phyloP scores from a whole-genome alignment of 106 monocot genomes.

The Dioscorea dumetorum region DNA sequence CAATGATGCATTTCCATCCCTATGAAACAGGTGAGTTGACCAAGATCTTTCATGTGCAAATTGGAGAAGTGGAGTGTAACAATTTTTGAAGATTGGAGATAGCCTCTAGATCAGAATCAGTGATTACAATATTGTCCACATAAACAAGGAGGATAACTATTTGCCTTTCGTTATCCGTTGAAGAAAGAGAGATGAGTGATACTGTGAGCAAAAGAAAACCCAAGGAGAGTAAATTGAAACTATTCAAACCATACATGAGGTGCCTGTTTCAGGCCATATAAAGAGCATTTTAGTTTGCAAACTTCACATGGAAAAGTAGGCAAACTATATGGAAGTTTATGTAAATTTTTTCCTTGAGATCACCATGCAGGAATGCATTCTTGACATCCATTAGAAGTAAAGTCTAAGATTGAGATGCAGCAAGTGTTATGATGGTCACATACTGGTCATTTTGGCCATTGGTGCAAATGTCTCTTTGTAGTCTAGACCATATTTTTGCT shows the following conservation, averaged over 20 bases:
- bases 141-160: background rate
- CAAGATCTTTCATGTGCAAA: background rate
- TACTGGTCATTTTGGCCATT: background rate
- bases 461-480: background rate
- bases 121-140: background rate
- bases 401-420: background rate
- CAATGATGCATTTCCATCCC: background rate
- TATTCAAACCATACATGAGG: background rate
- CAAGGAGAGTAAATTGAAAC: background rate
- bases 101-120: background rate
- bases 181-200: background rate
- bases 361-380: background rate
- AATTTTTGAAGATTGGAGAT: background rate
- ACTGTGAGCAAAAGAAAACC: background rate
- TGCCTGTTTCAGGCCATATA: background rate
- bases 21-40: background rate
- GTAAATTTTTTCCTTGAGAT: background rate
- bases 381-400: background rate
- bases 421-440: background rate
- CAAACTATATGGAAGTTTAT: background rate
- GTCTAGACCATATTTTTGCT: background rate
- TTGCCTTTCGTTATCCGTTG: background rate
- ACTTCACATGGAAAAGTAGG: background rate
- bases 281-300: background rate
- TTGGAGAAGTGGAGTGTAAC: background rate